Base-by-base conservation (phyloP, 352 stramenopile species). In the Phytophthora agathidicida region DNA sequence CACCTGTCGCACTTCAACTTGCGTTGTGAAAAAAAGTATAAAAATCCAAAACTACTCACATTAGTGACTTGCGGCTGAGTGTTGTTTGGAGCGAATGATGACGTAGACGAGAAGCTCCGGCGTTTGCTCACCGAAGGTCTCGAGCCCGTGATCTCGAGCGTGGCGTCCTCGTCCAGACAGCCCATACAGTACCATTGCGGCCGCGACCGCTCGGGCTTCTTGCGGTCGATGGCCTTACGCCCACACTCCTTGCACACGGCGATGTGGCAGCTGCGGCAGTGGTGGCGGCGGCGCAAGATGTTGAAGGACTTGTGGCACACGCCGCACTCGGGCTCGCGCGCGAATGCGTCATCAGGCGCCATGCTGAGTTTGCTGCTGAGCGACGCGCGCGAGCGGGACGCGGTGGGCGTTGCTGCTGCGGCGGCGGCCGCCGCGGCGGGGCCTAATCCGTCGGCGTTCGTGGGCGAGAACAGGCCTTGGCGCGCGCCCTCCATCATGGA, bases 201-300 rank as follows among this genome's bases (percentile, higher is more conserved):
- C 35, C 80, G 75, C 42, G 48, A 44, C 10, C 81, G 71, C 33
- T 88, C 83, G 7, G 64, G 47, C n/a, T 75, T 77, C 33, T 74
- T 75, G 23, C 74, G 61, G 68, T 93, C 82, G 19, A 95, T 53
- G 22, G 83, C 86, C 60, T 95, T 95, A 55, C 73, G 65, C 0
- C 83, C 84, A 49, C 86, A 95, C 41, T 93, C 83, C 59, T 93
- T 95, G 53, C 86, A 95, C 3, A 95, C 70, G 4, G 86, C 83
- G 53, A 93, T 79, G 70, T 93, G 83, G 62, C 86, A 95, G 28
- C 73, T 77, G 49, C 86, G 86, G 57, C 86, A 95, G 70, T 94
- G 86, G 66, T 95, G 86, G 46, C 86, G 86, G 7, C 86, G 84
- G 1, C 84, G 82, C 47, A 94, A 54, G 24, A 95, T 73, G 50